Conservation (phyloP, 495 filamentous ascomycete genomes). For the Aspergillus cavernicola region DNA sequence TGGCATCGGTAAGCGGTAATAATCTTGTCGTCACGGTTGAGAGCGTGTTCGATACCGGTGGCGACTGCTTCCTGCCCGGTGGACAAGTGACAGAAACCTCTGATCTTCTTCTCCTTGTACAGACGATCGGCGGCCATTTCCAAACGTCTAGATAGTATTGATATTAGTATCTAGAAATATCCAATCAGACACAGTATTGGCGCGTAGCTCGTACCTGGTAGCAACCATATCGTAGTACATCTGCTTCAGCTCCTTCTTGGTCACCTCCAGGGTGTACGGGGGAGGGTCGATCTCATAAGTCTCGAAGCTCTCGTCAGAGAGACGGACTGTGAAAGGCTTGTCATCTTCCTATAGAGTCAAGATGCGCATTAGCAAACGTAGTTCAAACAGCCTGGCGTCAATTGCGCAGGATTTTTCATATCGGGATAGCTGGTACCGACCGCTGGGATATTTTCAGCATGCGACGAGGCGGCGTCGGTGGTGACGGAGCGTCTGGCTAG, state of each 20-base stretch:
- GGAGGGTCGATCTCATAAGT: constrained; percentile 98
- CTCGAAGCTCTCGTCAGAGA: constrained; percentile 98
- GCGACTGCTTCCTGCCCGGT: constrained; percentile 97
- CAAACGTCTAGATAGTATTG: constrained; percentile 70
- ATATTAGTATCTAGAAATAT: constrained; percentile 8
- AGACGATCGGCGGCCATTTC: constrained; percentile 97
- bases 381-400: neutral
- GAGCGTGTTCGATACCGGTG: constrained; percentile 93
- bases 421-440: constrained; percentile 40
- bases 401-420: neutral
- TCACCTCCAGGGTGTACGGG: constrained; percentile 82
- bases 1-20: constrained; percentile 99
- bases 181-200: neutral
- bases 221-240: constrained; percentile 99
- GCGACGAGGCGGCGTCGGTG: constrained; percentile 86
- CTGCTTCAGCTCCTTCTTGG: constrained; percentile 95
- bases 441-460: constrained; percentile 73
- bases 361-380: constrained; percentile 26
- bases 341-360: constrained; percentile 72
- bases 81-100: constrained; percentile 98
- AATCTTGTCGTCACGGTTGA: constrained; percentile 83
- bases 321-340: constrained; percentile 84
- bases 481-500: constrained; percentile 74
- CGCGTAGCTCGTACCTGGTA: constrained; percentile 60
- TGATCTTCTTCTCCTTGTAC: constrained; percentile 99